Percentiles rank a stretch among this genome's conserved stretches.
These are phyloP conservation scores for Climacium dendroides DNA, from an alignment of 225 moss, liverwort and hornwort species.

Conservation along the genomic window DNA sequence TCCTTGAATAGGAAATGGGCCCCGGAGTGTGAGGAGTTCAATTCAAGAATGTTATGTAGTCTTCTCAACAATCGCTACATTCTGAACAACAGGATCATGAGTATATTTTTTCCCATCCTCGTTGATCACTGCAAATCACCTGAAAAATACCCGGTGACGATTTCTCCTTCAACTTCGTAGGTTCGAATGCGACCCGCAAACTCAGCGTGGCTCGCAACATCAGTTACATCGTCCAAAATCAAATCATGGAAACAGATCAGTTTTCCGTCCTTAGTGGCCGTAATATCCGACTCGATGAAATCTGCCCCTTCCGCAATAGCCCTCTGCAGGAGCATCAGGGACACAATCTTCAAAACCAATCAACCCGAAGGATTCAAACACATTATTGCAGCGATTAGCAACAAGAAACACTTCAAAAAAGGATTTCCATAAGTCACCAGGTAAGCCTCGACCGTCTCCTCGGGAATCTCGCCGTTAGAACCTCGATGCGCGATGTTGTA, in stretches of 20 bases:
- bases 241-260: constrained; percentile 76
- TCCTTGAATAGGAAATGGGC: too few relatives aligned
- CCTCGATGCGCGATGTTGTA: constrained; percentile 52
- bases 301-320: constrained; percentile 73
- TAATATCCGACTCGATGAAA: constrained; percentile 83
- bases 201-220: constrained; percentile 45
- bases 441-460: constrained; percentile 24
- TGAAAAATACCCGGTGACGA: constrained; percentile 49
- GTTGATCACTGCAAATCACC: constrained; percentile 14
- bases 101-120: background rate
- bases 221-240: constrained; percentile 38
- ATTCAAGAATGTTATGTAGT: background rate
- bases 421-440: background rate
- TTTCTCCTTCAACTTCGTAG: constrained; percentile 52
- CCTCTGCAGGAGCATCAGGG: constrained; percentile 38
- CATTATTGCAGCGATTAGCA: background rate
- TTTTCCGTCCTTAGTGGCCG: constrained; percentile 62
- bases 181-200: constrained; percentile 61
- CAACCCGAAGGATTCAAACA: background rate
- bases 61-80: background rate
- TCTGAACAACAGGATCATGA: background rate
- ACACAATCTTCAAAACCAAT: background rate
- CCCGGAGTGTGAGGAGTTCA: background rate
- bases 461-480: constrained; percentile 32
- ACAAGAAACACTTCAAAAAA: background rate